phyloP scores from a whole-genome alignment of 805 yeast genomes.

The Yamadazyma sp. region DNA sequence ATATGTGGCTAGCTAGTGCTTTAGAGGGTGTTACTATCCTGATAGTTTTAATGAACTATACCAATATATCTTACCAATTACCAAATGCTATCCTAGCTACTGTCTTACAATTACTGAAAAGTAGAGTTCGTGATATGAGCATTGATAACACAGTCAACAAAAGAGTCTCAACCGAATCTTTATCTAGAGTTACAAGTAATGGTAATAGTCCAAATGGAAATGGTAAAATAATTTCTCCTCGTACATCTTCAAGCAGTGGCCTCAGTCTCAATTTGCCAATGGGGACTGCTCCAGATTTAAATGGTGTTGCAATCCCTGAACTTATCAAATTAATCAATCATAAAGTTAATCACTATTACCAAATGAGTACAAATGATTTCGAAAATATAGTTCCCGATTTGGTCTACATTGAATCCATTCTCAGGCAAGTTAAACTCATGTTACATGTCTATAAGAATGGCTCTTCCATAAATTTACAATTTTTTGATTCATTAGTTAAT shows the following conservation, averaged over 20 bases:
- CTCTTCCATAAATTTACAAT: constrained; percentile 38
- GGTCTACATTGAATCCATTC: constrained; percentile 68
- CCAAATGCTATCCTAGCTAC: constrained; percentile 36
- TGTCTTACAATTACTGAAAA: constrained; percentile 30
- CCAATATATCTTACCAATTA: constrained; percentile 50
- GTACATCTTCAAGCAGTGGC: constrained; percentile 30
- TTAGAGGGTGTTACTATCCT: constrained; percentile 78
- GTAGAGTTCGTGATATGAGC: constrained; percentile 20
- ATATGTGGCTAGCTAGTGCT: constrained; percentile 84
- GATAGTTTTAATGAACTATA: constrained; percentile 54
- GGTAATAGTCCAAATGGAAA: constrained; percentile 2
- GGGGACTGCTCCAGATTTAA: constrained; percentile 22
- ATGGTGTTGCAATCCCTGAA: constrained; percentile 28
- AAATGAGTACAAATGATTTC: constrained; percentile 48
- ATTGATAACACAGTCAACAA: constrained; percentile 16
- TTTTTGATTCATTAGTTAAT: constrained; percentile 45
- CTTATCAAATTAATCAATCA: constrained; percentile 26
- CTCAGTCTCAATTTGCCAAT: constrained; percentile 16
- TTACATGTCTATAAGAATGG: constrained; percentile 49
- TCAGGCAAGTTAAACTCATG: constrained; percentile 64
- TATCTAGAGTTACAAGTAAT: constrained; percentile 6
- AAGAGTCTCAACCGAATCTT: constrained; percentile 40
- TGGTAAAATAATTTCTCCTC: constrained; percentile 23
- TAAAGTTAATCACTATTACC: constrained; percentile 28
- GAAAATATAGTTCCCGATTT: constrained; percentile 82